A percentile compares a stretch with the other conserved stretches of the same genome.
These are phyloP conservation scores for Pseudocercospora vitis DNA, from an alignment of 2,329 filamentous ascomycete genomes.

Conservation along the genomic window DNA sequence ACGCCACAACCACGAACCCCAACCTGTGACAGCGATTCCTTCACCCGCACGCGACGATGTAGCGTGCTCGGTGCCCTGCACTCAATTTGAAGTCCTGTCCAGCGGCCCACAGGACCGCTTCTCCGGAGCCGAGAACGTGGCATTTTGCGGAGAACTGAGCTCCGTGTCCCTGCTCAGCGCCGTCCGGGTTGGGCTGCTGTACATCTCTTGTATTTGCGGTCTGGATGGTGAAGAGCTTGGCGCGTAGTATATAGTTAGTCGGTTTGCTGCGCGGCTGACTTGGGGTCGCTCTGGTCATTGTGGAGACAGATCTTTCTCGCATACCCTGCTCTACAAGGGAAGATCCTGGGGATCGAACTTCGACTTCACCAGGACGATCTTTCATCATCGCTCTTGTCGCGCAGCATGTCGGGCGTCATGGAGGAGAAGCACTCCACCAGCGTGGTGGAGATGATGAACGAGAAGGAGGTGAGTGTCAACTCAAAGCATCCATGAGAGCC, in stretches of 20 bases:
- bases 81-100: background rate
- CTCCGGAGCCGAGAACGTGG: constrained; percentile 8
- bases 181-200: constrained; percentile 9
- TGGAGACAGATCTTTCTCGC: background rate
- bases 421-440: constrained; percentile 16
- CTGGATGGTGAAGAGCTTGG: constrained; percentile 11
- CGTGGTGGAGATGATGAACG: constrained; percentile 15
- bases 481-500: too few species aligned
- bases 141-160: constrained; percentile 8
- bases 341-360: too few species aligned
- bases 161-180: constrained; percentile 11
- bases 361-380: too few species aligned
- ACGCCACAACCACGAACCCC: constrained; percentile 11
- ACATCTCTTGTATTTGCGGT: background rate
- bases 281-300: too few species aligned
- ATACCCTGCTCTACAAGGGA: background rate
- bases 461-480: constrained; percentile 19
- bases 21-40: background rate
- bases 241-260: constrained; percentile 14
- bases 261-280: constrained; percentile 5
- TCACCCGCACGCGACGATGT: constrained; percentile 1
- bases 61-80: background rate
- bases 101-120: constrained; percentile 15
- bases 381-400: too few species aligned
- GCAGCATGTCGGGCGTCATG: constrained; percentile 10